Evolutionary conservation across 2,329 filamentous ascomycete genomes (phyloP), one percentile per base, ranked within the genome.

Genomic region (Arthroderma sp.): DNA sequence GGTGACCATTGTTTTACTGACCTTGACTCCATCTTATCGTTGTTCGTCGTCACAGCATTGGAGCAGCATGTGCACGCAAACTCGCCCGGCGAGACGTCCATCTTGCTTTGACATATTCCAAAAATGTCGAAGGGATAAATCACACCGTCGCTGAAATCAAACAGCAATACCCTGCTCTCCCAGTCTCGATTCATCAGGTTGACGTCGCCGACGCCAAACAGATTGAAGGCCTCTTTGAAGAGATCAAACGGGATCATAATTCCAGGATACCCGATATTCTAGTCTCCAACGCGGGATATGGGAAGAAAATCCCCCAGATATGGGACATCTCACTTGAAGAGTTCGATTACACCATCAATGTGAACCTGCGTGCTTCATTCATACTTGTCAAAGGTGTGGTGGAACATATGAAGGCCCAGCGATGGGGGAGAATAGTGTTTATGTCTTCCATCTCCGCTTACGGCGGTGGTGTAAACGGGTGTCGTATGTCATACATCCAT

Each of bases 201-300:
- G 76, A 83, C 53, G 71, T 81, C 47, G 68, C 67, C 10, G 69
- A 68, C 5, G 66, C 71, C 4, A 68, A 69, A 5, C 71, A 75
- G 39, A 73, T 80, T 30, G 59, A 70, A 36, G 56, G 59, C 3
- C 68, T 82, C 51, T 79, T 77, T 46, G 52, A 64, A 9, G 69
- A 78, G 45, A 73, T 82, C 37, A 61, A 69, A 40, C 54, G 61
- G 1, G 55, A 71, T 42, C 77, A 82, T 33, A 10, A 30, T 55
- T 66, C 65, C 7, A 66, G 73, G 45, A 66, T 68, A 1, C 75
- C 77, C 0, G 75, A 82, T 53, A 81, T 84, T 22, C 64, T 83
- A 2, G 59, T 84, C 28, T 75, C 73, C 6, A 84, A 84, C 54
- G 80, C 80, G 1, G 80, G 79, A 0, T 72, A 80, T 51, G 79